These are phyloP conservation scores for Penicillium diatomitis DNA, from an alignment of 495 filamentous ascomycete genomes.

Conservation along the genomic window DNA sequence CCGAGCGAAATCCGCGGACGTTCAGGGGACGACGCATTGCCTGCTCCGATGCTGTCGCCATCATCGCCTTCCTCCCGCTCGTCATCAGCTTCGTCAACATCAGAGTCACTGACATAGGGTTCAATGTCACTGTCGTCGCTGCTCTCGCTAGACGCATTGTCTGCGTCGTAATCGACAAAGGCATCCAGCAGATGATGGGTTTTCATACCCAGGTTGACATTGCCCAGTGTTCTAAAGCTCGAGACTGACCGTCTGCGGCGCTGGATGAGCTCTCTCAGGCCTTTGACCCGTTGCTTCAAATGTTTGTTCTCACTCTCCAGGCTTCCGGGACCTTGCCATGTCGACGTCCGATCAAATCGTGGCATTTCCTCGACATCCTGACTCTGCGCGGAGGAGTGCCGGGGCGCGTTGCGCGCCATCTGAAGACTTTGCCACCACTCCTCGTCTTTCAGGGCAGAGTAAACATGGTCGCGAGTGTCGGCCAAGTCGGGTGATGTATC, in stretches of 20 bases:
- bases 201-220: slow-evolving; percentile 63
- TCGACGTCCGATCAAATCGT: slow-evolving; percentile 20
- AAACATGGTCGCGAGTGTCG: slow-evolving; percentile 43
- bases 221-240: slow-evolving; percentile 50
- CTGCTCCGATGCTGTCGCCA: slow-evolving; percentile 13
- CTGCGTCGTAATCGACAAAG: slow-evolving; percentile 47
- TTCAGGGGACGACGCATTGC: background rate
- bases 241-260: slow-evolving; percentile 56
- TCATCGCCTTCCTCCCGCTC: slow-evolving; percentile 13
- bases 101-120: slow-evolving; percentile 26
- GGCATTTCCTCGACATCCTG: slow-evolving; percentile 9
- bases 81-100: slow-evolving; percentile 27
- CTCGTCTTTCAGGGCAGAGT: slow-evolving; percentile 54
- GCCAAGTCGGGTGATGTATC: slow-evolving; percentile 27
- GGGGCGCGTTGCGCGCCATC: slow-evolving; percentile 38
- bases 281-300: slow-evolving; percentile 33
- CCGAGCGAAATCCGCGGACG: slow-evolving; percentile 5
- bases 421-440: slow-evolving; percentile 81
- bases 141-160: slow-evolving; percentile 39
- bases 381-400: slow-evolving; percentile 11
- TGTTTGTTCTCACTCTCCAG: slow-evolving; percentile 40
- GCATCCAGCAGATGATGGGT: slow-evolving; percentile 62
- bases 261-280: slow-evolving; percentile 41
- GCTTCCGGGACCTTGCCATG: slow-evolving; percentile 48
- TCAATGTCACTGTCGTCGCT: slow-evolving; percentile 38